These are phyloP conservation scores for Emergomyces pasteurianus DNA, from an alignment of 2,329 filamentous ascomycete species.

Conservation along the genomic window DNA sequence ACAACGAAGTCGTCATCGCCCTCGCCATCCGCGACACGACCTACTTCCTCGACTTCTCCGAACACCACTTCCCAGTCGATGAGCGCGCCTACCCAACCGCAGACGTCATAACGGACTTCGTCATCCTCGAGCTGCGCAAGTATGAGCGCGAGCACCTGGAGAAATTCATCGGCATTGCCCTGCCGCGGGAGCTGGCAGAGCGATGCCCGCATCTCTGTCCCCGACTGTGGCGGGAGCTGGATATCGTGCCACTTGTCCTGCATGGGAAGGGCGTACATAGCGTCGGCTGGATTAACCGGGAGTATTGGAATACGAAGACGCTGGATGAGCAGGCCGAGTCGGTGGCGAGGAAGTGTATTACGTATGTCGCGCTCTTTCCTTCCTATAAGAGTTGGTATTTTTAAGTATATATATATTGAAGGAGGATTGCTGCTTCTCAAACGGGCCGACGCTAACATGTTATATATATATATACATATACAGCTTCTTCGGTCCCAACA, in stretches of 20 bases:
- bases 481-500: conserved; percentile 60
- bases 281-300: conserved; percentile 15
- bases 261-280: conserved; percentile 20
- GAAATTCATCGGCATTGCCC: conserved; percentile 65
- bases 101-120: conserved; percentile 45
- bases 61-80: conserved; percentile 44
- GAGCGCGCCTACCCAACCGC: conserved; percentile 26
- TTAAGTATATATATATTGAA: too few species aligned
- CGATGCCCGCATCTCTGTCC: conserved; percentile 55
- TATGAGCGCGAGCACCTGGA: conserved; percentile 56
- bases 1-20: conserved; percentile 45
- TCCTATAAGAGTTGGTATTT: neutral
- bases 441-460: too few species aligned
- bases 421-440: too few species aligned
- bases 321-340: conserved; percentile 74
- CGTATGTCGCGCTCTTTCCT: conserved; percentile 37
- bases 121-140: conserved; percentile 43
- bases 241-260: conserved; percentile 61
- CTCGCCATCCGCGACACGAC: conserved; percentile 62
- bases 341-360: conserved; percentile 66
- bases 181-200: conserved; percentile 48
- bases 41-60: conserved; percentile 61
- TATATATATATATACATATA: neutral
- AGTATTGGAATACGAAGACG: conserved; percentile 43
- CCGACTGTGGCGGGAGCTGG: conserved; percentile 62